Percentiles rank a stretch among this genome's conserved stretches.
These are phyloP conservation scores for Centella asiatica DNA, from an alignment of 129 eudicot genomes.

Conservation along the genomic window DNA sequence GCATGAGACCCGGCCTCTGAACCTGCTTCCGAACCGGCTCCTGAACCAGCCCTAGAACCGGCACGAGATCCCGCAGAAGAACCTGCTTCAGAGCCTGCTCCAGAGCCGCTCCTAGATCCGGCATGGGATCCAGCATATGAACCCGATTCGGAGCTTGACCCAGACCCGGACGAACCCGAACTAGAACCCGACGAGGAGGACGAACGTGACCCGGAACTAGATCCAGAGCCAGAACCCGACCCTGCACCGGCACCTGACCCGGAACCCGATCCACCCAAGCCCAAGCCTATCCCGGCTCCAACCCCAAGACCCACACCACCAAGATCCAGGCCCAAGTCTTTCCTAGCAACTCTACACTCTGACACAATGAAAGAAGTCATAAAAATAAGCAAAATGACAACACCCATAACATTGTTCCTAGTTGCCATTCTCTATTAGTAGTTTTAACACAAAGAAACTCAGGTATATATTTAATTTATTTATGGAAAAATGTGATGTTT, in stretches of 20 bases:
- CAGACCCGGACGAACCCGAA: slow-evolving; percentile 34
- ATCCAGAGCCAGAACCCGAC: slow-evolving; percentile 48
- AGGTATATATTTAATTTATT: too few relatives aligned
- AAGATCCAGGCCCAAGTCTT: slow-evolving; percentile 46
- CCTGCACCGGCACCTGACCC: slow-evolving; percentile 57
- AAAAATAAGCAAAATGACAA: slow-evolving; percentile 31
- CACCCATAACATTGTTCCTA: slow-evolving; percentile 12
- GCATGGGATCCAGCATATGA: slow-evolving; percentile 21
- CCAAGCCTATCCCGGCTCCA: slow-evolving; percentile 56
- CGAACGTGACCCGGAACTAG: slow-evolving; percentile 32
- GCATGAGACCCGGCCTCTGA: neutral
- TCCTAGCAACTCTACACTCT: slow-evolving; percentile 45
- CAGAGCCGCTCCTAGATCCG: slow-evolving; percentile 13
- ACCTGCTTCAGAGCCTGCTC: slow-evolving; percentile 32
- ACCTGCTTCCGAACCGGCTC: slow-evolving; percentile 7
- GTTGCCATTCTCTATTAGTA: slow-evolving; percentile 17
- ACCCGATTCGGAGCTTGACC: slow-evolving; percentile 52
- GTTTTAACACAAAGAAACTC: too few relatives aligned
- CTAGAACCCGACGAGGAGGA: slow-evolving; percentile 37
- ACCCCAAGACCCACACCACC: slow-evolving; percentile 47
- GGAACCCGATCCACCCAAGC: slow-evolving; percentile 48
- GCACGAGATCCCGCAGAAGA: slow-evolving; percentile 39
- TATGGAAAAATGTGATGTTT: too few relatives aligned
- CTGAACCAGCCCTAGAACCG: slow-evolving; percentile 18
- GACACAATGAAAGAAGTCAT: slow-evolving; percentile 16